phyloP scores from a whole-genome alignment of 805 yeast species.

The Scheffersomyces stipitis region DNA sequence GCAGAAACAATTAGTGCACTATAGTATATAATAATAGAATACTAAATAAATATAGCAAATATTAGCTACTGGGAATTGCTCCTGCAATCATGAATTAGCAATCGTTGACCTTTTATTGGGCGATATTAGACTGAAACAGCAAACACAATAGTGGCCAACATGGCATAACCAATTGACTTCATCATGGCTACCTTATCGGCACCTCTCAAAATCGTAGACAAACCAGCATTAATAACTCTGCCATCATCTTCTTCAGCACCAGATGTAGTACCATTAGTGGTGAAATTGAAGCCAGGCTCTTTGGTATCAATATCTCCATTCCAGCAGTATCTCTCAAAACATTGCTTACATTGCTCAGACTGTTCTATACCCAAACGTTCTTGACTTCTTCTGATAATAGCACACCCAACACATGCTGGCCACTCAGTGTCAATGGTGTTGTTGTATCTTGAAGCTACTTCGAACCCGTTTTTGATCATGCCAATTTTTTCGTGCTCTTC shows the following conservation, averaged over 20 bases:
- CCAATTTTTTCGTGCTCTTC: constrained; percentile 20
- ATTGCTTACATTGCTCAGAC: constrained; percentile 23
- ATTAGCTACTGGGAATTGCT: no score
- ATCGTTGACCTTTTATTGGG: no score
- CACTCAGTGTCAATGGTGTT: constrained; percentile 19
- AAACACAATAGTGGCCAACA: constrained; percentile 19
- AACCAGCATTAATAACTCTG: constrained; percentile 17
- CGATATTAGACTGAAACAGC: constrained; percentile 6
- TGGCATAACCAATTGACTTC: constrained; percentile 18
- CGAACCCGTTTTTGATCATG: constrained; percentile 28
- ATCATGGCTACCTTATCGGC: constrained; percentile 7
- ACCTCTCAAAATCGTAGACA: constrained; percentile 10
- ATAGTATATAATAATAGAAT: no score
- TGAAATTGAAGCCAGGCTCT: constrained; percentile 32
- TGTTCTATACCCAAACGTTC: constrained; percentile 21
- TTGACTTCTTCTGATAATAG: constrained; percentile 26
- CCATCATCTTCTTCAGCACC: constrained; percentile 21
- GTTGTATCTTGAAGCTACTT: constrained; percentile 22
- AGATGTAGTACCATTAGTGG: constrained; percentile 38
- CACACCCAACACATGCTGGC: constrained; percentile 29
- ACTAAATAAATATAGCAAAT: no score
- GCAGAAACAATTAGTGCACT: no score
- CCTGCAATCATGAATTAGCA: no score
- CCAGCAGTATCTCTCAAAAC: constrained; percentile 28
- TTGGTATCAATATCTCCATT: constrained; percentile 14